Evolutionary conservation across 1,284 basidiomycete species (phyloP).

Genomic region (Leucoagaricus sp.): DNA sequence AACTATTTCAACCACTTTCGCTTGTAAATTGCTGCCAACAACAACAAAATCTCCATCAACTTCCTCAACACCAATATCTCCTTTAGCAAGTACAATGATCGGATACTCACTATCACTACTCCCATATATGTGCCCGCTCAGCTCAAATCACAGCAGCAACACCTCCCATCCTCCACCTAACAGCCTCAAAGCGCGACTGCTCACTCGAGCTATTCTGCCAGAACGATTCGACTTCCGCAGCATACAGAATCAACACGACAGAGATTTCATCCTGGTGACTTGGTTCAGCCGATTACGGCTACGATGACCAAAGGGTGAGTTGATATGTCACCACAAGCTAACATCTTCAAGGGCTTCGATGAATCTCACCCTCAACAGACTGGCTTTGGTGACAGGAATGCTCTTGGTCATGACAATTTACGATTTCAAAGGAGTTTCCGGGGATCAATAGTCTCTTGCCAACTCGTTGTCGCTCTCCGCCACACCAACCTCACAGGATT

Average conservation of each 20-base stretch:
- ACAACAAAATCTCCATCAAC: too few species aligned
- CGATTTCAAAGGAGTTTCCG: constrained; percentile 68
- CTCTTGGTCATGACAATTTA: constrained; percentile 72
- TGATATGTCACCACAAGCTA: constrained; percentile 30
- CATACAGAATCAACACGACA: constrained; percentile 44
- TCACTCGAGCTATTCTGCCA: too few species aligned
- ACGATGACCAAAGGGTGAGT: constrained; percentile 70
- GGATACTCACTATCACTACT: too few species aligned
- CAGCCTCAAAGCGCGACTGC: too few species aligned
- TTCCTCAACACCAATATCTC: too few species aligned
- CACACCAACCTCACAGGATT: constrained; percentile 54
- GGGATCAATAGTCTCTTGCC: constrained; percentile 49
- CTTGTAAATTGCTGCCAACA: constrained; percentile 25
- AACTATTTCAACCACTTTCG: too few species aligned
- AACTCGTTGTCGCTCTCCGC: constrained; percentile 51
- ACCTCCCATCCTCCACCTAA: too few species aligned
- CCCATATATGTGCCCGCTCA: too few species aligned
- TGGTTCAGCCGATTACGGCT: too few species aligned
- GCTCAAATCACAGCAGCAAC: too few species aligned
- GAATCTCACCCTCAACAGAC: constrained; percentile 64
- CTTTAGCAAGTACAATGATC: too few species aligned
- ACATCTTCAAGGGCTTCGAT: constrained; percentile 60
- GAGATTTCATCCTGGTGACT: constrained; percentile 58
- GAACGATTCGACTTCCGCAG: constrained; percentile 72
- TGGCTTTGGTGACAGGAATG: constrained; percentile 60